phyloP scores from a whole-genome alignment of 352 stramenopile species.

The Pythium dissotocum region DNA sequence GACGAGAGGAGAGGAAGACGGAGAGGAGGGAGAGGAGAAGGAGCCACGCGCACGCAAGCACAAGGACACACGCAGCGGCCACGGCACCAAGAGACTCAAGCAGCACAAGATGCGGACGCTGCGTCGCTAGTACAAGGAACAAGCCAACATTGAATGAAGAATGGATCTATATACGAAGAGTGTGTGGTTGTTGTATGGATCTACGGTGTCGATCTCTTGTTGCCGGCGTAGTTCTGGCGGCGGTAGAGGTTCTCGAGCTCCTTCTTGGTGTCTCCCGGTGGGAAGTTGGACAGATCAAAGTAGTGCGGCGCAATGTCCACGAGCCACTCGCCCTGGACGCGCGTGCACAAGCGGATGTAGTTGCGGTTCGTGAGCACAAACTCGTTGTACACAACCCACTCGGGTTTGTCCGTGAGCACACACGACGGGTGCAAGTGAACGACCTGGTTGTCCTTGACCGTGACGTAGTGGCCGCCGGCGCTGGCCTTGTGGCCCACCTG shows the following conservation, averaged over 20 bases:
- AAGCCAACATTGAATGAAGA: slow-evolving; percentile 1
- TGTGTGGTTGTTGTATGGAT: neutral
- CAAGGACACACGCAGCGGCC: slow-evolving; percentile 9
- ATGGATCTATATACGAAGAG: slow-evolving; percentile 15
- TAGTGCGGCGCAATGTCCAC: slow-evolving; percentile 96
- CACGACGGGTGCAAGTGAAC: slow-evolving; percentile 97
- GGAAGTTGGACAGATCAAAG: slow-evolving; percentile 98
- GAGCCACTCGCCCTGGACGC: slow-evolving; percentile 92
- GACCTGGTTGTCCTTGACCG: slow-evolving; percentile 99
- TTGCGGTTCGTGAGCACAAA: slow-evolving; percentile 99
- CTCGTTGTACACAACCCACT: slow-evolving; percentile 99
- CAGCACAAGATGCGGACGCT: slow-evolving; percentile 32
- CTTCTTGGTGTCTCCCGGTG: slow-evolving; percentile 93
- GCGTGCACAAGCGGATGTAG: slow-evolving; percentile 98
- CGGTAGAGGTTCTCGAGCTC: slow-evolving; percentile 92
- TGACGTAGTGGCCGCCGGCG: slow-evolving; percentile 94
- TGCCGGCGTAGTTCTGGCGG: slow-evolving; percentile 27
- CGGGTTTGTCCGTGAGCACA: slow-evolving; percentile 94
- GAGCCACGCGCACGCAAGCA: slow-evolving; percentile 6
- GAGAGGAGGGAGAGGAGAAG: neutral
- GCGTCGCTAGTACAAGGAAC: neutral
- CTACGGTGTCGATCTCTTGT: slow-evolving; percentile 14
- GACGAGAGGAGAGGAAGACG: neutral
- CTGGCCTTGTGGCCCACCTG: slow-evolving; percentile 89
- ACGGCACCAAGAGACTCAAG: slow-evolving; percentile 33